Base-by-base conservation (phyloP, 2,329 filamentous ascomycete genomes). In the Didymella keratinophila region DNA sequence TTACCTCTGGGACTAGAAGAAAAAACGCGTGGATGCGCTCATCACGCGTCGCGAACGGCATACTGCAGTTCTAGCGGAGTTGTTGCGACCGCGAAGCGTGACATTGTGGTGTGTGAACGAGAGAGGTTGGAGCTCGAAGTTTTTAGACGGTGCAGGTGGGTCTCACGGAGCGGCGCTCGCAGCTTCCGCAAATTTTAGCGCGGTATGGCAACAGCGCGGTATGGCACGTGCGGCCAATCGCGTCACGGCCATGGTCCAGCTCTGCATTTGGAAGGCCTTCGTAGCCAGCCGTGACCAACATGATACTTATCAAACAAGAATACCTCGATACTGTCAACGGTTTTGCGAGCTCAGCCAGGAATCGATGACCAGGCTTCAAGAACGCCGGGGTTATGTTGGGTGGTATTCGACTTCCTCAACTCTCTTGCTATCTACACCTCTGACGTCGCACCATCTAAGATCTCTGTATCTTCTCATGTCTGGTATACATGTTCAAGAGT, bases 161-260 rank as follows among this genome's bases (percentile, higher is more conserved):
- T 56, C 51, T 49, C 30, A 27, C 63, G 63, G 63, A 67, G 63
- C 61, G 62, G 52, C 52, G 45, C 45, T 56, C 59, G 56, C 60
- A 61, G 61, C 60, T 66, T 67, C 67, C 67, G 67, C 44, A 39
- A 27, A 18, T 14, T 39, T 39, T 41, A 41, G 23, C 32, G 18
- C n/a, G 36, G 20, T 37, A 8, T 27, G 27, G 51, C 51, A 45
- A 50, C 50, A 54, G 56, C 56, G 42, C 55, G n/a, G n/a, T 7
- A 3, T 43, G 11, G 23, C 41, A 25, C 23, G 23, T 25, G 23
- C 23, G n/a, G n/a, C n/a, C n/a, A n/a, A n/a, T n/a, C n/a, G n/a
- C n/a, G n/a, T n/a, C n/a, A n/a, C n/a, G n/a, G n/a, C n/a, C n/a
- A n/a, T n/a, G n/a, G n/a, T n/a, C n/a, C 23, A 25, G 23, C 8